These are phyloP conservation scores for Verticillium zaregamsianum DNA, from an alignment of 2,329 filamentous ascomycete species.

Conservation along the genomic window DNA sequence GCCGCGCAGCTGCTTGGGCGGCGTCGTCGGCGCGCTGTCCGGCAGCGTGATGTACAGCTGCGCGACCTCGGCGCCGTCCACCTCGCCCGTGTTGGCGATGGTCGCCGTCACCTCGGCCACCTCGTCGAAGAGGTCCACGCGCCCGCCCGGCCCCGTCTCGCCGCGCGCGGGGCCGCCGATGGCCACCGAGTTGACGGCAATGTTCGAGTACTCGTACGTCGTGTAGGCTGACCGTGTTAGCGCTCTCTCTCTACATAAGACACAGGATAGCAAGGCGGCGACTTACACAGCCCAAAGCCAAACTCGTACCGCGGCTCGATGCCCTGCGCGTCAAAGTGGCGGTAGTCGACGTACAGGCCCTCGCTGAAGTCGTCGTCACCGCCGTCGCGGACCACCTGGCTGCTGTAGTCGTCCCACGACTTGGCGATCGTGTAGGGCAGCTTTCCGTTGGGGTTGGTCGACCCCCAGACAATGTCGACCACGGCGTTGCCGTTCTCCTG, in stretches of 20 bases:
- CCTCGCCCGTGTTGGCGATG: conserved; percentile 60
- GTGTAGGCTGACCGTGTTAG: conserved; percentile 52
- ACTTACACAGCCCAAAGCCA: conserved; percentile 55
- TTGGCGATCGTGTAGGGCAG: conserved; percentile 50
- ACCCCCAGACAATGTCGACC: conserved; percentile 68
- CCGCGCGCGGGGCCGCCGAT: conserved; percentile 35
- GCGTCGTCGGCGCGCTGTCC: conserved; percentile 30
- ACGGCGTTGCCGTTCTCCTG: conserved; percentile 74
- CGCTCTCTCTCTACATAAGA: not conserved
- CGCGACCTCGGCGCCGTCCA: conserved; percentile 60
- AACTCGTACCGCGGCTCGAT: conserved; percentile 61
- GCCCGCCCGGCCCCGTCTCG: conserved; percentile 36
- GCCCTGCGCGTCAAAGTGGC: conserved; percentile 53
- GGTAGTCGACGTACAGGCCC: conserved; percentile 60
- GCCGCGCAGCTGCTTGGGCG: conserved; percentile 58
- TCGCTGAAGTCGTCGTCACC: conserved; percentile 51
- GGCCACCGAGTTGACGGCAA: conserved; percentile 35
- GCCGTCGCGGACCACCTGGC: conserved; percentile 20
- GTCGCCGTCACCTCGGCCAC: conserved; percentile 50
- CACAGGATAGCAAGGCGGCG: too few species aligned
- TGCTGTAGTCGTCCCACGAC: conserved; percentile 39
- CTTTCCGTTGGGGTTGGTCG: conserved; percentile 38
- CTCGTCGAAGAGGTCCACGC: conserved; percentile 39
- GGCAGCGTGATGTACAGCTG: conserved; percentile 54
- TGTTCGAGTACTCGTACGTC: conserved; percentile 55